phyloP scores from a whole-genome alignment of 805 yeast genomes.

The Metschnikowia borealis region DNA sequence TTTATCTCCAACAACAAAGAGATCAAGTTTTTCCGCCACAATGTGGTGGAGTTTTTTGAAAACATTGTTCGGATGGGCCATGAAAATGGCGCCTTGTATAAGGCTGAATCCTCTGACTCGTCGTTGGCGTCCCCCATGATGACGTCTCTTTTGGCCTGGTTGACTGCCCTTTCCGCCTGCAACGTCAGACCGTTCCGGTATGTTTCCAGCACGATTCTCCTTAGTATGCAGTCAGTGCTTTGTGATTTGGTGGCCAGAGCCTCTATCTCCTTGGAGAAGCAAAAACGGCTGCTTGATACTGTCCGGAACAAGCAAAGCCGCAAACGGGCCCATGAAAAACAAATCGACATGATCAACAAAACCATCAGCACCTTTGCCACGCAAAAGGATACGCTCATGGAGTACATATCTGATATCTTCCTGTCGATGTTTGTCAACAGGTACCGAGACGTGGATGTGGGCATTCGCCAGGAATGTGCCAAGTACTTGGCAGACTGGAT shows the following conservation, averaged over 20 bases:
- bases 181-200: conserved; percentile 68
- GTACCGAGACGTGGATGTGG: conserved; percentile 73
- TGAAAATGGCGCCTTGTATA: conserved; percentile 59
- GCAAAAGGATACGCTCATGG: conserved; percentile 52
- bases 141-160: conserved; percentile 67
- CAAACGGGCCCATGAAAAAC: conserved; percentile 34
- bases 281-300: conserved; percentile 40
- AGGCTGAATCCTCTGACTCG: conserved; percentile 14
- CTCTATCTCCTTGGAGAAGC: conserved; percentile 36
- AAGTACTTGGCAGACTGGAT: conserved; percentile 66
- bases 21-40: conserved; percentile 44
- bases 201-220: conserved; percentile 56
- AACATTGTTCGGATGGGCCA: conserved; percentile 50
- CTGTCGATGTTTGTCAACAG: conserved; percentile 68
- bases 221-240: conserved; percentile 57
- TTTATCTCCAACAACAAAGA: conserved; percentile 48
- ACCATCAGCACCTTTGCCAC: conserved; percentile 34
- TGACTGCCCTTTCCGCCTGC: conserved; percentile 66
- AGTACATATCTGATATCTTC: conserved; percentile 60
- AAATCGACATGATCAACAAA: conserved; percentile 43
- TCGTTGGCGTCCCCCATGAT: conserved; percentile 41
- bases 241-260: conserved; percentile 45
- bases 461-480: conserved; percentile 69
- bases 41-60: conserved; percentile 53
- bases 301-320: conserved; percentile 25